A percentile compares a stretch with the other conserved stretches of the same genome.
These are phyloP conservation scores for Ascochyta rabiei DNA, from an alignment of 2,329 filamentous ascomycete genomes.

Conservation along the genomic window DNA sequence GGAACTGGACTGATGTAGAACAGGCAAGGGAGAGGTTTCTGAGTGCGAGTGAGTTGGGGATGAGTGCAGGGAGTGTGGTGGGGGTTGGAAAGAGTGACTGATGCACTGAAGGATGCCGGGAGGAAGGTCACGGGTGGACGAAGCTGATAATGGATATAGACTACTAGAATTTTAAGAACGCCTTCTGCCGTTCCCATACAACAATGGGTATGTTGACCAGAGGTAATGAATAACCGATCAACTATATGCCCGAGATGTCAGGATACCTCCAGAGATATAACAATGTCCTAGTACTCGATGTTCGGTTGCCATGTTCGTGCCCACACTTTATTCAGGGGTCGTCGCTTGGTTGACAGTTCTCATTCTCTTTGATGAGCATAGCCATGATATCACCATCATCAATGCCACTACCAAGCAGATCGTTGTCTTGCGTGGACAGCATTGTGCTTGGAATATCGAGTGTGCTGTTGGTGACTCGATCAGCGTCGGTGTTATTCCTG, in stretches of 20 bases:
- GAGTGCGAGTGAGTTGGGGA: slow-evolving; percentile 37
- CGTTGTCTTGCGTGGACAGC: not conserved
- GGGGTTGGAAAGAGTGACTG: slow-evolving; percentile 45
- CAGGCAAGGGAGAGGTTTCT: slow-evolving; percentile 29
- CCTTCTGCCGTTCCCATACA: not conserved
- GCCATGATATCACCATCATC: slow-evolving; percentile 16
- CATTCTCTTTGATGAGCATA: slow-evolving; percentile 19
- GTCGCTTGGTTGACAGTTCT: not conserved
- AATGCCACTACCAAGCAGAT: slow-evolving; percentile 1
- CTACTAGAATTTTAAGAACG: not conserved
- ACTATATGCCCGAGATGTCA: not conserved
- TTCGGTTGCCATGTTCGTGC: not conserved
- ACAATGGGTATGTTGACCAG: not conserved
- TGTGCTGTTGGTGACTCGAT: not conserved
- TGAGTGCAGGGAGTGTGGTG: slow-evolving; percentile 35
- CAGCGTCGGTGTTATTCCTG: not conserved
- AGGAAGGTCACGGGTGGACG: not conserved
- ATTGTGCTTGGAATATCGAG: slow-evolving; percentile 11
- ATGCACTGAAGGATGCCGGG: not conserved
- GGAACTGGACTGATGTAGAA: slow-evolving; percentile 28
- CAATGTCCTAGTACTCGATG: not conserved
- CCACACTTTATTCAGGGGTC: not conserved
- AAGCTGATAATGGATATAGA: not conserved
- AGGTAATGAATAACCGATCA: not conserved
- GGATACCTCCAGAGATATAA: not conserved